Percentiles rank a stretch among this genome's conserved stretches.
phyloP scores from a whole-genome alignment of 2,329 filamentous ascomycete species.

The Blastomyces silverae region DNA sequence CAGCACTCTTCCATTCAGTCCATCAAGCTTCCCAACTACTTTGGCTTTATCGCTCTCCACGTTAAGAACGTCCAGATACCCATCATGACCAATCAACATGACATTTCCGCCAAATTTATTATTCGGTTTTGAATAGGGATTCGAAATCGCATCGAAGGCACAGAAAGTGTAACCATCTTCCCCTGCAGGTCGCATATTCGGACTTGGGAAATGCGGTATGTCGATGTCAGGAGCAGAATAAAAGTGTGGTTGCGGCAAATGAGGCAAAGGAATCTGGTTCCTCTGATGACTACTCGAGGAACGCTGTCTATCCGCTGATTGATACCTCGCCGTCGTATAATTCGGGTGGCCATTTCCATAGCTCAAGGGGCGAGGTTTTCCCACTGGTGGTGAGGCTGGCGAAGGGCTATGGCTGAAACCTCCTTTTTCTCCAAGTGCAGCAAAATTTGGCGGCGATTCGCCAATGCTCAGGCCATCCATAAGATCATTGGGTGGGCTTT shows the following conservation, averaged over 20 bases:
- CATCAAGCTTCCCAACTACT: constrained; percentile 62
- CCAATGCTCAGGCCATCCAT: constrained; percentile 32
- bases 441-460: constrained; percentile 38
- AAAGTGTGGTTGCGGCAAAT: constrained; percentile 70
- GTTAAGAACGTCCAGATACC: constrained; percentile 67
- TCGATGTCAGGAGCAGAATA: constrained; percentile 70
- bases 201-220: constrained; percentile 38
- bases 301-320: constrained; percentile 34
- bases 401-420: constrained; percentile 39
- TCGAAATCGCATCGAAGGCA: constrained; percentile 65
- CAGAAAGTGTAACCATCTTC: constrained; percentile 63
- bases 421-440: constrained; percentile 34
- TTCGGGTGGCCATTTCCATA: constrained; percentile 37
- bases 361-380: constrained; percentile 38
- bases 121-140: constrained; percentile 38
- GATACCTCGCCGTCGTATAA: constrained; percentile 34
- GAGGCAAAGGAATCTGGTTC: constrained; percentile 53
- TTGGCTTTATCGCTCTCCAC: constrained; percentile 67
- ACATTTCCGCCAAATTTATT: constrained; percentile 47
- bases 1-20: constrained; percentile 70
- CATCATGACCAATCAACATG: constrained; percentile 75
- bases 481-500: constrained; percentile 39
- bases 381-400: constrained; percentile 39
- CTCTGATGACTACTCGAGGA: constrained; percentile 34
- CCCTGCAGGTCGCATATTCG: constrained; percentile 16